Evolutionary conservation across 805 yeast genomes (phyloP).

Genomic region (Myxozyma vanderwaltii): DNA sequence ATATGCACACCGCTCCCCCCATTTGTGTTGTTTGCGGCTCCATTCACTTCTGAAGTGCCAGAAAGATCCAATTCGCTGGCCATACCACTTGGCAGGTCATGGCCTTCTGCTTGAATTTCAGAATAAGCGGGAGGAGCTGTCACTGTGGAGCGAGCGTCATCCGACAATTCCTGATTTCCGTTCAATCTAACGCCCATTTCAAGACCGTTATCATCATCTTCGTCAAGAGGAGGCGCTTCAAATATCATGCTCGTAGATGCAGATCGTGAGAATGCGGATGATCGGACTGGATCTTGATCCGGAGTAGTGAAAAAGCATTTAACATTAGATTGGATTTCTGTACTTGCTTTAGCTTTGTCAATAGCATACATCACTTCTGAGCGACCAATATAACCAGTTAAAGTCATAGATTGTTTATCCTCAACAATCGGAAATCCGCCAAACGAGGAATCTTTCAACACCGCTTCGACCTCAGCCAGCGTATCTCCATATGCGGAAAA

Average conservation of each 20-base stretch:
- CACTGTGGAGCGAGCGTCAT: background rate
- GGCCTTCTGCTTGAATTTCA: background rate
- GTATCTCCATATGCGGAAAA: conserved; percentile 33
- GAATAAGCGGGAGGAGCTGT: background rate
- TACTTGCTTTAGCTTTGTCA: conserved; percentile 14
- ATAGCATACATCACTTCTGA: conserved; percentile 37
- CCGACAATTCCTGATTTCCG: background rate
- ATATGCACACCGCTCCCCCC: conserved; percentile 11
- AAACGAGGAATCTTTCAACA: conserved; percentile 35
- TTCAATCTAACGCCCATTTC: background rate
- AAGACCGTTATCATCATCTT: background rate
- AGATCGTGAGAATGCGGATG: background rate
- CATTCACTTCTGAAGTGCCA: background rate
- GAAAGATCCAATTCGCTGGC: background rate
- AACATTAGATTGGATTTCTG: background rate
- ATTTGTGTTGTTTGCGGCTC: too few species aligned
- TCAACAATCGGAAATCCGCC: conserved; percentile 47
- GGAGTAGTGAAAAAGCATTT: conserved; percentile 31
- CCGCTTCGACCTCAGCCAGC: conserved; percentile 32
- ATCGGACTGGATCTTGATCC: conserved; percentile 21
- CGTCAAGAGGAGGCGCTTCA: conserved; percentile 1
- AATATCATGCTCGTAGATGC: background rate
- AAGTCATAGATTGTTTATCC: conserved; percentile 30
- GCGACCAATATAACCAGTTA: conserved; percentile 43
- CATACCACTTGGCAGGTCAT: background rate